These are phyloP conservation scores for Barnettozyma wickerhamii DNA, from an alignment of 805 yeast genomes.

Conservation along the genomic window DNA sequence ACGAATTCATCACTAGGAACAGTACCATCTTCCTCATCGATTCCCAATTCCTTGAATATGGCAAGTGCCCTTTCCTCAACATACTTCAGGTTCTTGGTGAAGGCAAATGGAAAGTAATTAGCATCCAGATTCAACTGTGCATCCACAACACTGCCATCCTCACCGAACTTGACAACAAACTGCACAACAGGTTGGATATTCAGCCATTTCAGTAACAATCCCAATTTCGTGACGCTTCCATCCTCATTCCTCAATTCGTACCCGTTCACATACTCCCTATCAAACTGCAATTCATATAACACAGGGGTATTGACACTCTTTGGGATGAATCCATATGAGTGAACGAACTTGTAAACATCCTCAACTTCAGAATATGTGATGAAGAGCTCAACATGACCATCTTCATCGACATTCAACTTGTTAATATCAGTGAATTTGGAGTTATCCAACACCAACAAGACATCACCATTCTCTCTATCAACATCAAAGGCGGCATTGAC, in stretches of 20 bases:
- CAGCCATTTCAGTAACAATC: conserved; percentile 32
- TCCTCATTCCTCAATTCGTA: conserved; percentile 10
- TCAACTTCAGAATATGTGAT: conserved; percentile 42
- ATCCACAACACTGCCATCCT: conserved; percentile 12
- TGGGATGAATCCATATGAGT: conserved; percentile 47
- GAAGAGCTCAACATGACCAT: conserved; percentile 32
- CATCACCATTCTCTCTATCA: conserved; percentile 41
- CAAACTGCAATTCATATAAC: conserved; percentile 33
- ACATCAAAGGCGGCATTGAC: conserved; percentile 58
- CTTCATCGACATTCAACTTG: neutral
- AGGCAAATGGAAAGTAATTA: conserved; percentile 31
- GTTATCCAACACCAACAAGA: conserved; percentile 32
- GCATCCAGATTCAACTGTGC: conserved; percentile 28
- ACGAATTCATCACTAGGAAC: conserved; percentile 13
- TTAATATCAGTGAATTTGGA: conserved; percentile 4
- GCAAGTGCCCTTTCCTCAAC: conserved; percentile 15
- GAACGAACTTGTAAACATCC: conserved; percentile 36
- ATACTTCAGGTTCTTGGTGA: conserved; percentile 22
- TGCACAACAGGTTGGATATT: conserved; percentile 37
- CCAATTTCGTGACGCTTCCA: conserved; percentile 18
- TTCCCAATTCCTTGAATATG: conserved; percentile 14
- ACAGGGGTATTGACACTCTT: conserved; percentile 12
- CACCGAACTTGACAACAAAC: conserved; percentile 26
- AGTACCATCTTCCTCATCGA: conserved; percentile 3
- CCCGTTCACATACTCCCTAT: conserved; percentile 17